Evolutionary conservation across 2,329 filamentous ascomycete genomes (phyloP), one percentile per base, ranked within the genome.

Genomic region (Stachybotrys chlorohalonatus): DNA sequence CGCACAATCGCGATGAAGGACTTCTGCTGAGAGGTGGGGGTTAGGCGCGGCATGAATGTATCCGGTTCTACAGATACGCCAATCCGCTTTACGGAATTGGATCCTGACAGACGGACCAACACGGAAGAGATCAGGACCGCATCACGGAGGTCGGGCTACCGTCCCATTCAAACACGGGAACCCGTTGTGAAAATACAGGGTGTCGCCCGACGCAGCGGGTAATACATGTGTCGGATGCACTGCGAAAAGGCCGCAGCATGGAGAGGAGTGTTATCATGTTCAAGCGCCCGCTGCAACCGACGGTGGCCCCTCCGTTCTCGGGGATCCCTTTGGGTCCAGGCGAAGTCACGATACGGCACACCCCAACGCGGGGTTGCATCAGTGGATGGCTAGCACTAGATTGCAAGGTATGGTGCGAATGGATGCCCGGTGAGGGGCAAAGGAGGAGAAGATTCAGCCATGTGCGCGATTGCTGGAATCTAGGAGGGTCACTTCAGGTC

Each of bases 281-380:
- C 36, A 42, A 9, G 36, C 13, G 9, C 6, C 36, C 36, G 36
- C 36, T 13, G 36, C 36, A 13, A 42, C 24, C 36, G 36, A 42
- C 13, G 13, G 13, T 42, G 13, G 24, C 5, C 36, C 36, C 36
- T 42, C 36, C 36, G 36, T 42, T 42, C 13, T 13, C 36, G 36
- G 36, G 9, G 36, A 9, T 13, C 36, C 36, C 13, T 13, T 39
- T 13, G 8, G 13, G 8, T 49, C 58, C 53, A 56, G 56, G 54
- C 55, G 55, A 59, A 53, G 54, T 57, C 60, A 64, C 61, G 59
- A 59, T 54, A 57, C 60, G 61, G 57, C 57, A 54, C 59, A 52
- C 54, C 59, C 57, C 62, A 65, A 64, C 63, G 63, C 65, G 63
- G 63, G 62, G 63, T 65, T 60, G 50, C 62, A 52, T 59, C 57